These are phyloP conservation scores for Thermoascus crustaceus DNA, from an alignment of 2,329 filamentous ascomycete species.

Conservation along the genomic window DNA sequence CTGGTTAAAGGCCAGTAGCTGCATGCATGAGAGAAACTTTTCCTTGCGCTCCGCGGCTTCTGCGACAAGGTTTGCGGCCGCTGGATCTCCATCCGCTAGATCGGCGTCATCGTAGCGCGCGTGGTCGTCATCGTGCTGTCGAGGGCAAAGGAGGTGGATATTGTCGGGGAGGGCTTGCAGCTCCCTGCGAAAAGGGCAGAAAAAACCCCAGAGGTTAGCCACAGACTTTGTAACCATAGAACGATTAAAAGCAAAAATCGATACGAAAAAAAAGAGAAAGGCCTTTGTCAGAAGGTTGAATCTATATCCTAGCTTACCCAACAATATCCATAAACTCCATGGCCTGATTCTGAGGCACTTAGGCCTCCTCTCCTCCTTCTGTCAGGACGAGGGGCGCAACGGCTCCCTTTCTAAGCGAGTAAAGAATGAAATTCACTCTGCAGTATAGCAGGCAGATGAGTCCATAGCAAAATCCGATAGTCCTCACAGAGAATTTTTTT, in stretches of 20 bases:
- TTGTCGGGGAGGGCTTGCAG: slow-evolving; percentile 38
- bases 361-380: neutral
- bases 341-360: slow-evolving; percentile 1
- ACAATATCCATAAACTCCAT: slow-evolving; percentile 38
- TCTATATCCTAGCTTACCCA: slow-evolving; percentile 34
- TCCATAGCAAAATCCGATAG: neutral
- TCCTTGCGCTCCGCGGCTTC: slow-evolving; percentile 51
- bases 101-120: slow-evolving; percentile 56
- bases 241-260: slow-evolving; percentile 9
- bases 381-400: neutral
- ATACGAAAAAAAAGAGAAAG: slow-evolving; percentile 3
- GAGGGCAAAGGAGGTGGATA: slow-evolving; percentile 62
- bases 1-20: slow-evolving; percentile 59
- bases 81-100: slow-evolving; percentile 42
- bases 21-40: slow-evolving; percentile 58
- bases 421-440: too few species aligned
- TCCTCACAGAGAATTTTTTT: neutral
- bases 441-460: neutral
- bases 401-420: too few species aligned
- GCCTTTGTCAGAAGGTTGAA: slow-evolving; percentile 3
- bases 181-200: too few species aligned
- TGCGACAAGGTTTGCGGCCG: slow-evolving; percentile 39
- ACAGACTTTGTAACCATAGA: neutral
- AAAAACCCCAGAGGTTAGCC: slow-evolving; percentile 4
- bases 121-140: slow-evolving; percentile 52